phyloP scores from a whole-genome alignment of 2,329 filamentous ascomycete species.

The Hyphodiscus sp. region DNA sequence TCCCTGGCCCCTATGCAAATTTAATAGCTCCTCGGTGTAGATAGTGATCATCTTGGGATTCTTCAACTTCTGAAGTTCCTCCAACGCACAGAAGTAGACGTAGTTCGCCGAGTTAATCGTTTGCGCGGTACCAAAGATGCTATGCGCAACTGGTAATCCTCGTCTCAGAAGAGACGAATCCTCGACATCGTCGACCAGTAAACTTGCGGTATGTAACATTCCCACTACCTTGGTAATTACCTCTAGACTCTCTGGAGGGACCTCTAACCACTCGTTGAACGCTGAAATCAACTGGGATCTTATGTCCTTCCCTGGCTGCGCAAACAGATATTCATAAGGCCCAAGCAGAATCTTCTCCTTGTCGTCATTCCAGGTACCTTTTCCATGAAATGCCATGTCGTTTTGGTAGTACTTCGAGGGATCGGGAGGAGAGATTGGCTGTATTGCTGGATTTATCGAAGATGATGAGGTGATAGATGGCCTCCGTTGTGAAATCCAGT shows the following conservation, averaged over 20 bases:
- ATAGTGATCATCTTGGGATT: conserved; percentile 63
- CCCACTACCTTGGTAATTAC: conserved; percentile 74
- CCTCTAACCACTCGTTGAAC: conserved; percentile 75
- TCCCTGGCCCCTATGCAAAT: conserved; percentile 80
- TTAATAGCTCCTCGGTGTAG: conserved; percentile 76
- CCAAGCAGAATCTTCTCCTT: conserved; percentile 74
- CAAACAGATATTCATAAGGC: conserved; percentile 74
- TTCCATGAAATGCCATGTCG: conserved; percentile 27
- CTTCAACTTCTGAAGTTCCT: conserved; percentile 64
- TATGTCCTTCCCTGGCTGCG: conserved; percentile 79
- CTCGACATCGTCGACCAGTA: conserved; percentile 84
- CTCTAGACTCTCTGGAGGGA: conserved; percentile 61
- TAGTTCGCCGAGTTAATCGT: conserved; percentile 91
- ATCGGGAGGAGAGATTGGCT: conserved; percentile 16
- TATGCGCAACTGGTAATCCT: conserved; percentile 75
- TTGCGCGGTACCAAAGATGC: conserved; percentile 78
- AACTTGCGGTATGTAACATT: conserved; percentile 79
- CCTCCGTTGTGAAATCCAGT: conserved; percentile 48
- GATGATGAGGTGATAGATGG: conserved; percentile 19
- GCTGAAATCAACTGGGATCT: conserved; percentile 71
- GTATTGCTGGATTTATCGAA: conserved; percentile 22
- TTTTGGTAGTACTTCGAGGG: conserved; percentile 23
- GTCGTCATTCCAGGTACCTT: conserved; percentile 53
- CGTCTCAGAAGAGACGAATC: conserved; percentile 71
- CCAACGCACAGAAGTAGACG: conserved; percentile 74